These are phyloP conservation scores for Cephalotrichum gorgonifer DNA, from an alignment of 2,329 filamentous ascomycete species.

Conservation along the genomic window DNA sequence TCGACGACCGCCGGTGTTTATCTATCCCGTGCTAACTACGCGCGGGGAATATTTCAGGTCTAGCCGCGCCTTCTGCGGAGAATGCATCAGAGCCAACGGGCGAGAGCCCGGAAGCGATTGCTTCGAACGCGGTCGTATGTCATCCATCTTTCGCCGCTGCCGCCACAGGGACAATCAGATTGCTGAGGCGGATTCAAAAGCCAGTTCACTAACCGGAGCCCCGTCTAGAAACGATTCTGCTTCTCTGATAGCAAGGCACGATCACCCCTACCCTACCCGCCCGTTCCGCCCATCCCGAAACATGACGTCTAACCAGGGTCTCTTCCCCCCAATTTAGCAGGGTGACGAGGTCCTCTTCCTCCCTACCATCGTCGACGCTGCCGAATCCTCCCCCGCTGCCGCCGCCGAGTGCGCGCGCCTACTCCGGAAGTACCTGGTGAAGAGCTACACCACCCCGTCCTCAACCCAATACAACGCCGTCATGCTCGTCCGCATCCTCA, in stretches of 20 bases:
- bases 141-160: too few relatives aligned
- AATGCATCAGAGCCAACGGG: neutral
- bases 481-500: conserved; percentile 87
- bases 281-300: neutral
- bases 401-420: conserved; percentile 70
- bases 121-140: neutral
- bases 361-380: conserved; percentile 85
- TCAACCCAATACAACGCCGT: conserved; percentile 89
- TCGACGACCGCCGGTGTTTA: neutral
- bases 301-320: conserved; percentile 24
- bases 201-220: conserved; percentile 41
- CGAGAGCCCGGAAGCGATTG: conserved; percentile 1
- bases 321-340: neutral
- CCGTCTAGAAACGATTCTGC: neutral
- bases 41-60: conserved; percentile 10
- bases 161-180: neutral
- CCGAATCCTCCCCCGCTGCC: conserved; percentile 82
- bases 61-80: conserved; percentile 4
- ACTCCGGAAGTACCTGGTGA: conserved; percentile 73
- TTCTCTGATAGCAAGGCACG: conserved; percentile 16
- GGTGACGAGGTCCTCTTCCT: conserved; percentile 88
- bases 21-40: neutral
- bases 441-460: conserved; percentile 54
- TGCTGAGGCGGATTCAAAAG: neutral
- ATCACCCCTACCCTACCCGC: neutral